Evolutionary conservation across 805 yeast species (phyloP).

Genomic region (Kodamaea kakaduensis): DNA sequence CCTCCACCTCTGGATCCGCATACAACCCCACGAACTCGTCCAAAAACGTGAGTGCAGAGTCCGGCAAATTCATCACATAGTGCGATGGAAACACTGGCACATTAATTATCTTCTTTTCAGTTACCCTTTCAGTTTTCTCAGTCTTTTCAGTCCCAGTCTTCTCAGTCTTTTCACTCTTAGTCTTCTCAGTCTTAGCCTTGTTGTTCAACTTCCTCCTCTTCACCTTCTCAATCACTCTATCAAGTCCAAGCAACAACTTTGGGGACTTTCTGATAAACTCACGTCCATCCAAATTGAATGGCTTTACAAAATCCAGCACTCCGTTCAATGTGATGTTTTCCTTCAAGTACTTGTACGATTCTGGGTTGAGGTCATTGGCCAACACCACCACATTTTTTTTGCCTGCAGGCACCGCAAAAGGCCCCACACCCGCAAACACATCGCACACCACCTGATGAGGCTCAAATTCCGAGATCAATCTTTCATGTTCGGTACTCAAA

Average conservation of each 20-base stretch:
- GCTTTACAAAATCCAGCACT: slow-evolving; percentile 52
- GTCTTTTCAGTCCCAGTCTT: slow-evolving; percentile 21
- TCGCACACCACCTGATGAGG: slow-evolving; percentile 81
- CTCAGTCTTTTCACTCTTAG: slow-evolving; percentile 22
- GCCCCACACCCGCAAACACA: slow-evolving; percentile 98
- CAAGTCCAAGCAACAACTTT: slow-evolving; percentile 43
- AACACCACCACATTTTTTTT: slow-evolving; percentile 73
- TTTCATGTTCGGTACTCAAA: slow-evolving; percentile 86
- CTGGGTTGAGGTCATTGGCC: slow-evolving; percentile 93
- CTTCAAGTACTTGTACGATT: slow-evolving; percentile 65
- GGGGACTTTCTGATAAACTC: slow-evolving; percentile 68
- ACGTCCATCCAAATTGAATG: slow-evolving; percentile 78
- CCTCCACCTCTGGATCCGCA: slow-evolving; percentile 35
- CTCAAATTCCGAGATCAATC: slow-evolving; percentile 61
- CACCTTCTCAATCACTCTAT: slow-evolving; percentile 31
- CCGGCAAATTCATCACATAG: slow-evolving; percentile 95
- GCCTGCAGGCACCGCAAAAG: slow-evolving; percentile 95
- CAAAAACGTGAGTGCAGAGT: slow-evolving; percentile 79
- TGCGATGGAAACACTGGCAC: slow-evolving; percentile 61
- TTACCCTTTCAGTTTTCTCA: slow-evolving; percentile 30
- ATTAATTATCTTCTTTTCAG: slow-evolving; percentile 17
- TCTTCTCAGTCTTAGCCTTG: slow-evolving; percentile 36
- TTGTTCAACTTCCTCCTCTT: slow-evolving; percentile 32
- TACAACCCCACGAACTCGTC: slow-evolving; percentile 76
- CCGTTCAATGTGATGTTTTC: slow-evolving; percentile 65